These are phyloP conservation scores for Breviolum minutum DNA, from an alignment of 73 alveolate species.

Conservation along the genomic window DNA sequence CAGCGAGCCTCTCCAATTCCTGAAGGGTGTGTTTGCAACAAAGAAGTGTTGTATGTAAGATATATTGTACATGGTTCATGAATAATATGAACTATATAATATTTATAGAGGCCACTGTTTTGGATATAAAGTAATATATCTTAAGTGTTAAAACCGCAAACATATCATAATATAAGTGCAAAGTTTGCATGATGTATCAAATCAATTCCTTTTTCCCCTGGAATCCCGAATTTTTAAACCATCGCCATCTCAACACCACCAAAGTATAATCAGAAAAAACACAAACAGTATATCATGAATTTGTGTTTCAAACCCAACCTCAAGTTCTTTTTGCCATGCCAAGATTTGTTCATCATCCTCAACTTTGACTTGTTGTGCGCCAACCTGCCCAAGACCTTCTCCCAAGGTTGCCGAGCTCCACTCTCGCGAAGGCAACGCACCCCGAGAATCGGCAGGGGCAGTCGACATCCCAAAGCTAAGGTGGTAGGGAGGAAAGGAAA, in stretches of 20 bases:
- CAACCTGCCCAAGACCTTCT: background rate
- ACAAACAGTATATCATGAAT: background rate
- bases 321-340: background rate
- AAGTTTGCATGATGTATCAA: no score
- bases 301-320: background rate
- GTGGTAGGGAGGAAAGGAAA: background rate
- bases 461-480: background rate
- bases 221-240: no score
- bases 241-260: background rate
- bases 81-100: no score
- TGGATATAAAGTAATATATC: no score
- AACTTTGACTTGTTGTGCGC: background rate
- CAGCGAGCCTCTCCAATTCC: background rate
- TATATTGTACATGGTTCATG: no score
- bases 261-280: background rate
- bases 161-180: no score
- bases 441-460: background rate
- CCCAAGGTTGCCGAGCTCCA: conserved; percentile 18
- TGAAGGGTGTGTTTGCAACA: background rate
- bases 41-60: no score
- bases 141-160: no score
- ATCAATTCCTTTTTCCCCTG: no score
- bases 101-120: no score
- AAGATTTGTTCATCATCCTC: background rate
- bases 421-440: background rate